A percentile compares a stretch with the other conserved stretches of the same genome.
phyloP scores from a whole-genome alignment of 2,329 filamentous ascomycete species.

The Pezicula neosporulosa region DNA sequence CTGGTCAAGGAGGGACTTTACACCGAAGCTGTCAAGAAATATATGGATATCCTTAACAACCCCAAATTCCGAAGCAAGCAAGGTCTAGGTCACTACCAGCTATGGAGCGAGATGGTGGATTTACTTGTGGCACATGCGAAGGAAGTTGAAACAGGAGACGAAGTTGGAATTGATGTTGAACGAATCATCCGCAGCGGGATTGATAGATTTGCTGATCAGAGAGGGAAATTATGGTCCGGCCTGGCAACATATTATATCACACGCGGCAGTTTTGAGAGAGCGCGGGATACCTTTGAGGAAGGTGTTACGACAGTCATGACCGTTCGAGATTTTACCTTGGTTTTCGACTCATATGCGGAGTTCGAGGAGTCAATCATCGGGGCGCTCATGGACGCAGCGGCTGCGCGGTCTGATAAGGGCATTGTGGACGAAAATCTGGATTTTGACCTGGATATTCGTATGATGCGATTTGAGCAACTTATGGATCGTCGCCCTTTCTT shows the following conservation, averaged over 20 bases:
- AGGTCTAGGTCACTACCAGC: constrained; percentile 90
- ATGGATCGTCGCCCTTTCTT: constrained; percentile 97
- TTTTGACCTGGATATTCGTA: constrained; percentile 90
- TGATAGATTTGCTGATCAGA: constrained; percentile 84
- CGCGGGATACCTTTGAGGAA: constrained; percentile 91
- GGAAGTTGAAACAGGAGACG: constrained; percentile 76
- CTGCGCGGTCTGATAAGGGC: constrained; percentile 74
- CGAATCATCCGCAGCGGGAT: constrained; percentile 92
- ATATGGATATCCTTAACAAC: constrained; percentile 90
- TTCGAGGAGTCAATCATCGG: constrained; percentile 96
- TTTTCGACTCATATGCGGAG: constrained; percentile 95
- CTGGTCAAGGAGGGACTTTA: constrained; percentile 78
- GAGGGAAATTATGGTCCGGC: constrained; percentile 92
- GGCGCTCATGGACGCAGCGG: constrained; percentile 84
- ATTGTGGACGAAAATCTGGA: constrained; percentile 79
- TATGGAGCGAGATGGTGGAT: constrained; percentile 98
- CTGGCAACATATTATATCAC: constrained; percentile 97
- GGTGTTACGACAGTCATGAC: constrained; percentile 98
- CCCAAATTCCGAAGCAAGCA: constrained; percentile 87
- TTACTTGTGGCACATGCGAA: constrained; percentile 86
- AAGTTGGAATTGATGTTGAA: constrained; percentile 85
- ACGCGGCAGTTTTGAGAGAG: constrained; percentile 85
- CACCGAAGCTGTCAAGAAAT: constrained; percentile 86
- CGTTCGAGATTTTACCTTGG: constrained; percentile 91
- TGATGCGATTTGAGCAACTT: constrained; percentile 96